phyloP scores from a whole-genome alignment of 768 basidiomycete genomes.

The Brasilioporus rufonigricans region DNA sequence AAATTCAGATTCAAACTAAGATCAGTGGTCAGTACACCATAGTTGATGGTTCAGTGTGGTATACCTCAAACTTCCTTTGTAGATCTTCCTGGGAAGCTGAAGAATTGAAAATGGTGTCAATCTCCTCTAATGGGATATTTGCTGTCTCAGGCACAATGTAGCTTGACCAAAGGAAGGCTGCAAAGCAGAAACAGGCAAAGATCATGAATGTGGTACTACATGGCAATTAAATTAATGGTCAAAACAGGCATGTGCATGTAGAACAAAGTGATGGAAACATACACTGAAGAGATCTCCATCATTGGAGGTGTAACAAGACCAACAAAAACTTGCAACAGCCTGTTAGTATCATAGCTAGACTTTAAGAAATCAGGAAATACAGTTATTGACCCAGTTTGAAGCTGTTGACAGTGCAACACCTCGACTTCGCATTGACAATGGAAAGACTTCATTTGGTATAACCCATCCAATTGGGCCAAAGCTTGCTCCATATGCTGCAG shows the following conservation, averaged over 20 bases:
- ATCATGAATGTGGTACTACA: conserved; percentile 64
- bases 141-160: conserved; percentile 74
- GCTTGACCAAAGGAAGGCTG: conserved; percentile 71
- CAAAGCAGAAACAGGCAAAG: conserved; percentile 62
- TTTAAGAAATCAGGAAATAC: conserved; percentile 33
- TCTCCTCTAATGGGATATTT: conserved; percentile 71
- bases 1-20: conserved; percentile 56
- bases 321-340: conserved; percentile 56
- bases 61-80: conserved; percentile 50
- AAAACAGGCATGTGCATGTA: not conserved
- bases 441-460: conserved; percentile 80
- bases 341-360: conserved; percentile 1
- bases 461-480: conserved; percentile 85
- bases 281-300: conserved; percentile 61
- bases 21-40: not conserved
- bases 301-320: conserved; percentile 70
- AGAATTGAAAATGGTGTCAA: conserved; percentile 65
- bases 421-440: conserved; percentile 72
- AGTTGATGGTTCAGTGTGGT: not conserved
- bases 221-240: not conserved
- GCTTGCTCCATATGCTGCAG: conserved; percentile 72
- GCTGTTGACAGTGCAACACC: conserved; percentile 83
- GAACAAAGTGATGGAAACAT: conserved; percentile 15
- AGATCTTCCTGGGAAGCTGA: conserved; percentile 56
- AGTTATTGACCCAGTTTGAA: conserved; percentile 86